A percentile compares a stretch with the other conserved stretches of the same genome.
Evolutionary conservation across 2,329 filamentous ascomycete genomes (phyloP).

Genomic region (Colletotrichum falcatum): DNA sequence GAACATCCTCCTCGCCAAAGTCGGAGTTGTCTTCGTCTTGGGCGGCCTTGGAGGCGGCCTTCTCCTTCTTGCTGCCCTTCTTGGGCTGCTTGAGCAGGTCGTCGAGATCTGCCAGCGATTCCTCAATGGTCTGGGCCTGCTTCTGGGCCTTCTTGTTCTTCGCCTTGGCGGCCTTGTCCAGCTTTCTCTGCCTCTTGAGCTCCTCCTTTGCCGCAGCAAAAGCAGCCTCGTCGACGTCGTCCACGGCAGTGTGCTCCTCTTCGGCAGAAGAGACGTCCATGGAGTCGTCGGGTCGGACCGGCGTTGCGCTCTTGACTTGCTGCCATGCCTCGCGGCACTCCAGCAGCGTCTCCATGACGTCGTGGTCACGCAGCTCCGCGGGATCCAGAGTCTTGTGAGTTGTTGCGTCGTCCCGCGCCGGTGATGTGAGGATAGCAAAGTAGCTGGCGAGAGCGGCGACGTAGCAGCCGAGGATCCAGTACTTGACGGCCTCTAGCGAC

Average conservation of each 20-base stretch:
- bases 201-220: slow-evolving; percentile 47
- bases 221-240: slow-evolving; percentile 45
- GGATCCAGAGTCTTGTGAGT: slow-evolving; percentile 74
- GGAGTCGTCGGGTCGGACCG: slow-evolving; percentile 53
- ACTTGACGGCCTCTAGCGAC: slow-evolving; percentile 76
- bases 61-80: slow-evolving; percentile 59
- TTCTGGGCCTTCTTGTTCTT: slow-evolving; percentile 65
- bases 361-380: slow-evolving; percentile 86
- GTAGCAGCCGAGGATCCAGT: slow-evolving; percentile 86
- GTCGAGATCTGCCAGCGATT: slow-evolving; percentile 77
- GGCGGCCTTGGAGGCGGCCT: slow-evolving; percentile 56
- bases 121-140: slow-evolving; percentile 74
- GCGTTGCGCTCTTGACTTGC: slow-evolving; percentile 74
- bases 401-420: slow-evolving; percentile 69
- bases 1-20: slow-evolving; percentile 88
- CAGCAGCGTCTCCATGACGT: slow-evolving; percentile 87
- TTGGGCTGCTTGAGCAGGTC: slow-evolving; percentile 64
- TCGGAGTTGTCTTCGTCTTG: slow-evolving; percentile 78
- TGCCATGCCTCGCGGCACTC: slow-evolving; percentile 86
- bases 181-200: slow-evolving; percentile 53
- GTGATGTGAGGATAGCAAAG: slow-evolving; percentile 91
- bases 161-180: slow-evolving; percentile 54
- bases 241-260: slow-evolving; percentile 45
- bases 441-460: slow-evolving; percentile 91
- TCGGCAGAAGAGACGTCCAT: slow-evolving; percentile 51